Evolutionary conservation across 1,284 basidiomycete genomes (phyloP).

Genomic region (Marasmius fiardii): DNA sequence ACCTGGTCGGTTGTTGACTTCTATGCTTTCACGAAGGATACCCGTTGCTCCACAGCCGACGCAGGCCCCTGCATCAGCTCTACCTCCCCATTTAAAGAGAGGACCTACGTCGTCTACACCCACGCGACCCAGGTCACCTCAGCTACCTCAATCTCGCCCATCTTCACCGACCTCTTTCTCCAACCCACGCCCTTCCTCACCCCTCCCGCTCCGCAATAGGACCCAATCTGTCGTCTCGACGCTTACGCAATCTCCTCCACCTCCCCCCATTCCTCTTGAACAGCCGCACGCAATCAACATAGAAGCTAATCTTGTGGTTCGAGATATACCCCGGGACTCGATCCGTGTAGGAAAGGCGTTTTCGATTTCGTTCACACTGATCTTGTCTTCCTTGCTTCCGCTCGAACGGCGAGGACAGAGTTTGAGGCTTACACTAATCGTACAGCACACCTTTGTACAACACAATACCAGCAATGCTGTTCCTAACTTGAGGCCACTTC

Average conservation of each 20-base stretch:
- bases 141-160: conserved; percentile 46
- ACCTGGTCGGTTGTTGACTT: conserved; percentile 79
- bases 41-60: conserved; percentile 40
- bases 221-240: conserved; percentile 31
- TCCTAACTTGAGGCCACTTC: conserved; percentile 12
- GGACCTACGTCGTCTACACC: conserved; percentile 33
- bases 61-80: conserved; percentile 58
- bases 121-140: conserved; percentile 53
- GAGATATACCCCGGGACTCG: conserved; percentile 40
- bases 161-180: conserved; percentile 33
- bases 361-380: conserved; percentile 46
- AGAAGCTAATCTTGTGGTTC: conserved; percentile 58
- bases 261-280: conserved; percentile 19
- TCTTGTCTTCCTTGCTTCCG: conserved; percentile 41
- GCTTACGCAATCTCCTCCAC: conserved; percentile 34
- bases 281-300: conserved; percentile 34
- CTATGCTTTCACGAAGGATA: conserved; percentile 74
- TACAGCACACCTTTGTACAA: conserved; percentile 59
- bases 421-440: conserved; percentile 47
- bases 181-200: conserved; percentile 49
- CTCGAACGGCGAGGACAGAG: conserved; percentile 27
- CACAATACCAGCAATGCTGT: conserved; percentile 18
- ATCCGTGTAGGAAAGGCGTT: conserved; percentile 58
- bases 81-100: conserved; percentile 71
- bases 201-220: conserved; percentile 39